phyloP scores from a whole-genome alignment of 2,329 filamentous ascomycete genomes.

The Nemania diffusa region DNA sequence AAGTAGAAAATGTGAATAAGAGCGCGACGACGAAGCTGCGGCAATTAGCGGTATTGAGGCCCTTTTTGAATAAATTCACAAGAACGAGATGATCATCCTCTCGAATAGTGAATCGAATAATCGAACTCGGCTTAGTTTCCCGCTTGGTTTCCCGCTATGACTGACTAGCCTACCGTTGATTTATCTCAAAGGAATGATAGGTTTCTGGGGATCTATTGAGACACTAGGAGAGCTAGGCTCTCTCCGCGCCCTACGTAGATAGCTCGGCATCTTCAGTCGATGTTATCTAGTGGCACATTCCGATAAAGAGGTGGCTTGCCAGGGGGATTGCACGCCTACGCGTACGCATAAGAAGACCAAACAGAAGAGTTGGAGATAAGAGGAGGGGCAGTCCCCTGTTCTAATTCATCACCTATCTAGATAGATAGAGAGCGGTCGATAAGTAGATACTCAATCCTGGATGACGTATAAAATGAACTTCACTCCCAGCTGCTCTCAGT shows the following conservation, averaged over 20 bases:
- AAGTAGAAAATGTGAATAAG: not conserved
- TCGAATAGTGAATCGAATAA: not conserved
- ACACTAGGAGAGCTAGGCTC: not conserved
- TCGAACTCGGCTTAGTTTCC: conserved; percentile 1
- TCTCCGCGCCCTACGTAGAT: not conserved
- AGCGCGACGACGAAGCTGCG: not conserved
- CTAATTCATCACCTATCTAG: not conserved
- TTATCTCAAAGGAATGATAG: conserved; percentile 7
- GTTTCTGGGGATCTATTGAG: conserved; percentile 2
- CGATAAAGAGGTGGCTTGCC: conserved; percentile 9
- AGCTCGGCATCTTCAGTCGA: not conserved
- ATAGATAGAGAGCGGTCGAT: not conserved
- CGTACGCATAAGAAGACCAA: conserved; percentile 1
- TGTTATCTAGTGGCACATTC: conserved; percentile 1
- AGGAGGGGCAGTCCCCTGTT: conserved; percentile 20
- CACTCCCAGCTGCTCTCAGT: not conserved
- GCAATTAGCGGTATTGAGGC: not conserved
- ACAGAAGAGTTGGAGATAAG: conserved; percentile 28
- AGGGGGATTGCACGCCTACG: conserved; percentile 13
- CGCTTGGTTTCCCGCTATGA: not conserved
- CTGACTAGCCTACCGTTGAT: conserved; percentile 2
- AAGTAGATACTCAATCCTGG: not conserved
- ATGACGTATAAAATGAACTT: conserved; percentile 1
- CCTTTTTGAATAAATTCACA: not conserved
- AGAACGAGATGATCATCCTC: not conserved